Evolutionary conservation across 2,329 filamentous ascomycete species (phyloP), one percentile per base, ranked within the genome.

Genomic region (Chalaropsis ovoidea): DNA sequence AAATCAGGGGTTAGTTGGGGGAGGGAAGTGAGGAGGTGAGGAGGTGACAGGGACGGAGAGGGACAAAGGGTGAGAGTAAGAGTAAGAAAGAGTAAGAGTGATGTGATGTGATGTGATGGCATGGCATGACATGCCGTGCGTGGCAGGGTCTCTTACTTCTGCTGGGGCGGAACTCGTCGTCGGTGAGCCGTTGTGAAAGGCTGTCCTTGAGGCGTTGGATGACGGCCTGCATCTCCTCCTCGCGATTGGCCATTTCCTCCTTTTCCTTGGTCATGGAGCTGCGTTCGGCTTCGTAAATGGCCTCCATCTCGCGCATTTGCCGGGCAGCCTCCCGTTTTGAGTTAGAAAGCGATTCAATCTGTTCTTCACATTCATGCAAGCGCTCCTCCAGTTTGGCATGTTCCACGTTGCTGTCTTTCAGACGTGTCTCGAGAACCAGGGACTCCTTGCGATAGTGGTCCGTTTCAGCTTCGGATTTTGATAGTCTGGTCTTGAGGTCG

Each of bases 141-240:
- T 83, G 74, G 71, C 82, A 76, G 72, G 22, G 54, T 17, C 39
- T 61, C 62, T 63, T 67, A 67, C 66, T 60, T 65, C 66, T 65
- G 63, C 66, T 67, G 41, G 66, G 63, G 39, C 66, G 63, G 43
- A 63, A 63, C 15, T 67, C 66, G 19, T 82, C 79, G 61, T 77
- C 77, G 56, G 72, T 74, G 71, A 87, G 87, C 74, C 88, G 86
- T 76, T 92, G 88, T 63, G 89, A 87, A 70, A 96, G 79, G 62
- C 85, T 88, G 74, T 96, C 92, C 80, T 96, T 97, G 71, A 99
- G 79, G 65, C 93, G 82, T 77, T 95, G 90, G 72, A 97, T 94
- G 65, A 93, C 88, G 67, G 84, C 80, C 75, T 95, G 90, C 82
- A 97, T 86, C 75, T 96, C 91, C 72, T 96, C 91, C 73, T 96